Evolutionary conservation across 306 rosid genomes (phyloP), one percentile per base, ranked within the genome.

Genomic region (Heteromeles arbutifolia): DNA sequence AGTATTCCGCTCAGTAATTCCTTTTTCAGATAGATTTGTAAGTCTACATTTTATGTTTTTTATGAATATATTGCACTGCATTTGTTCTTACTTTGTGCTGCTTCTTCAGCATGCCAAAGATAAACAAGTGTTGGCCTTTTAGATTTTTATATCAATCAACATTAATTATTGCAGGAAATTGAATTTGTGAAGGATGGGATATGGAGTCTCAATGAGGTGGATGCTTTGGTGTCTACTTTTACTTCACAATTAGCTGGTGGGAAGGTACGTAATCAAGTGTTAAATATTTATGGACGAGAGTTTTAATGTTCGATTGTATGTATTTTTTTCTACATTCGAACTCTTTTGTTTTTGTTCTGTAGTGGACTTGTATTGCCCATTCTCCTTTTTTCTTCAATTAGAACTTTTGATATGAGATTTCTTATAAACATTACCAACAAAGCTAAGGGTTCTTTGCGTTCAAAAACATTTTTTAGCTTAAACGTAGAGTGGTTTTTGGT

Each of bases 151-250:
- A 31, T 69, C 69, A 32, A 11, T 32, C 15, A 63, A 68, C n/a
- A 56, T 71, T 75, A 82, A 71, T 74, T 79, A 24, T 41, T 85
- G 75, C 89, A 94, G 98, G 98, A 94, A 80, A 82, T 92, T 90
- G 95, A 94, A 78, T 91, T 94, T 81, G 78, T 91, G 67, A 94
- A 88, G 86, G 80, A 76, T 24, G 95, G 97, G 50, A 85, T 74
- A 84, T 77, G 90, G 85, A 87, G 88, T 82, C 53, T 79, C 43
- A 69, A 90, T 72, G 97, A 94, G 89, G 86, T 88, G 62, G 93
- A 90, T 74, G 97, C 97, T 79, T 86, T 94, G 45, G 81, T 85
- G 58, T 84, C 96, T 81, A 85, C 82, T 87, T 84, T 91, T 31
- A 31, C 34, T 31, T 31, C 6, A 77, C 87, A 91, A 87, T 82